These are phyloP conservation scores for Exophiala oligosperma DNA, from an alignment of 2,329 filamentous ascomycete species.

Conservation along the genomic window DNA sequence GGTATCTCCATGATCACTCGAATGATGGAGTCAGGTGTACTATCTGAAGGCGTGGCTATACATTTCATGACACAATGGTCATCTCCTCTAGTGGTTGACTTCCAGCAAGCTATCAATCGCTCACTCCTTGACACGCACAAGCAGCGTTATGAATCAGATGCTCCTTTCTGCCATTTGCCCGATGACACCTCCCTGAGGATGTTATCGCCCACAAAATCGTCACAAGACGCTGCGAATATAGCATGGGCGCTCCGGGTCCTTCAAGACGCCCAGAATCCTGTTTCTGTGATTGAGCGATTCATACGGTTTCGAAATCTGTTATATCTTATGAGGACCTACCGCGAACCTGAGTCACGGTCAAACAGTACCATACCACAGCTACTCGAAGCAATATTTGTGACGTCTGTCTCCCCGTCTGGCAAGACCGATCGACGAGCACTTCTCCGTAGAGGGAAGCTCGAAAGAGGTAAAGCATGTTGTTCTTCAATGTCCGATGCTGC, in stretches of 20 bases:
- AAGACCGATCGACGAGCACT: neutral
- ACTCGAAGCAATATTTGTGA: neutral
- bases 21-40: slow-evolving; percentile 3
- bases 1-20: slow-evolving; percentile 8
- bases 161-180: neutral
- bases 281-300: neutral
- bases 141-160: neutral
- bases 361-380: neutral
- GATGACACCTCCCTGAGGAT: neutral
- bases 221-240: neutral
- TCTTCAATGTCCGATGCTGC: neutral
- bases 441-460: neutral
- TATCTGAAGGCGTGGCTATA: neutral
- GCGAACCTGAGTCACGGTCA: neutral
- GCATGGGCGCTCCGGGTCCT: neutral
- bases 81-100: slow-evolving; percentile 1
- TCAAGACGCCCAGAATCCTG: neutral
- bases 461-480: neutral
- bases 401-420: neutral
- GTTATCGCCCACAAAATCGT: neutral
- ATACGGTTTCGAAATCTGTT: neutral
- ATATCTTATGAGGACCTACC: neutral
- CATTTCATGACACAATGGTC: neutral
- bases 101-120: slow-evolving; percentile 2
- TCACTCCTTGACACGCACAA: slow-evolving; percentile 1